Conservation (phyloP, 352 stramenopile species). For the Phytopythium aichiense region DNA sequence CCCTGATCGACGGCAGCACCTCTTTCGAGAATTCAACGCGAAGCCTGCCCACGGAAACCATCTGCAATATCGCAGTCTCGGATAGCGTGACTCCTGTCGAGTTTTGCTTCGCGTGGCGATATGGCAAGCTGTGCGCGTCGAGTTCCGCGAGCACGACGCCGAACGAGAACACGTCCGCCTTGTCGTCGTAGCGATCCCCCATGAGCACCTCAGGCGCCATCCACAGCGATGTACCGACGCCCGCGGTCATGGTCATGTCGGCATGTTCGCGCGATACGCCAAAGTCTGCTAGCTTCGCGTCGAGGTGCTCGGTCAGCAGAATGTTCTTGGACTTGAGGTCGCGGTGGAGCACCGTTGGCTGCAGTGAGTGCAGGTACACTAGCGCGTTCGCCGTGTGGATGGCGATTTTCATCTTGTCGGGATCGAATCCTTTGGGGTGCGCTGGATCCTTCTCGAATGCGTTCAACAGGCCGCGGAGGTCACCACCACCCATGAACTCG, state of each 20-base stretch:
- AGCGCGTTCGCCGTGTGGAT: slow-evolving; percentile 8
- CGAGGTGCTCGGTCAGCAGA: slow-evolving; percentile 13
- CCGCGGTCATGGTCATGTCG: slow-evolving; percentile 26
- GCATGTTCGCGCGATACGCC: slow-evolving; percentile 8
- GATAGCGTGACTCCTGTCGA: slow-evolving; percentile 16
- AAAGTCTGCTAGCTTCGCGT: slow-evolving; percentile 44
- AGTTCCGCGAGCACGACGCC: slow-evolving; percentile 39
- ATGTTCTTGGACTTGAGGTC: slow-evolving; percentile 34
- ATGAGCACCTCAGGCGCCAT: slow-evolving; percentile 43
- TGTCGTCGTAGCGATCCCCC: slow-evolving; percentile 35
- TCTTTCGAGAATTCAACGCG: slow-evolving; percentile 30
- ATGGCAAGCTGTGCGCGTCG: slow-evolving; percentile 25
- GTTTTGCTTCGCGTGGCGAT: slow-evolving; percentile 21
- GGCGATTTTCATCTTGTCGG: slow-evolving; percentile 11
- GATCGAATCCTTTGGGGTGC: slow-evolving; percentile 11
- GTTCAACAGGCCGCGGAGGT: slow-evolving; percentile 19
- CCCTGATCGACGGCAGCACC: slow-evolving; percentile 17
- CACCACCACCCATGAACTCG: slow-evolving; percentile 32
- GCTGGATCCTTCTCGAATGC: slow-evolving; percentile 4
- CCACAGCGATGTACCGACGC: slow-evolving; percentile 39
- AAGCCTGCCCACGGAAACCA: slow-evolving; percentile 36
- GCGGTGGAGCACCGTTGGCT: slow-evolving; percentile 14
- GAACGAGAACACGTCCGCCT: slow-evolving; percentile 48
- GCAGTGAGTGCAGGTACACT: slow-evolving; percentile 16
- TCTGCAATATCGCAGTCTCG: slow-evolving; percentile 40